These are phyloP conservation scores for Eragrostis tef DNA, from an alignment of 202 grass and related monocot genomes.

Conservation along the genomic window DNA sequence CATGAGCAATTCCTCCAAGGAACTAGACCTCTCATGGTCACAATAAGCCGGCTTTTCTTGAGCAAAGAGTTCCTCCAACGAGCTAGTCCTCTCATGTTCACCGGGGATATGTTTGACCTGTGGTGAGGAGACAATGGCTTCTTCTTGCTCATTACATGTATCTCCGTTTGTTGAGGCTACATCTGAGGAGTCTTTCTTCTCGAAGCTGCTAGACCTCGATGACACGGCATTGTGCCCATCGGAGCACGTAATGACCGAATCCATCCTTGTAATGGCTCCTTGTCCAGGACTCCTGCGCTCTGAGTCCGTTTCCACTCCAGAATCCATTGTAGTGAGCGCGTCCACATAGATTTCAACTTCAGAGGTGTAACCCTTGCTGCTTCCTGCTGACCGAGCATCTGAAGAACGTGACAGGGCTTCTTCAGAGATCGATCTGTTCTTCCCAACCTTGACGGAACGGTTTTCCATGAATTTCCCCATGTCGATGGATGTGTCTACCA, in stretches of 20 bases:
- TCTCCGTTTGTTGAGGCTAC: constrained; percentile 32
- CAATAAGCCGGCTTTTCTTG: constrained; percentile 43
- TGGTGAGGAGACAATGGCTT: neutral
- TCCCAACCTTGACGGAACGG: neutral
- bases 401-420: constrained; percentile 53
- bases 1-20: constrained; percentile 51
- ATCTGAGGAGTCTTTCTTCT: constrained; percentile 44
- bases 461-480: constrained; percentile 49
- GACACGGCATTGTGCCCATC: constrained; percentile 24
- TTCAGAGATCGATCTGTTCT: constrained; percentile 41
- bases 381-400: constrained; percentile 53
- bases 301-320: constrained; percentile 70
- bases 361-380: constrained; percentile 68
- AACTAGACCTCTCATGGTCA: constrained; percentile 52
- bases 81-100: constrained; percentile 56
- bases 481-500: constrained; percentile 53
- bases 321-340: constrained; percentile 68
- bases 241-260: constrained; percentile 43
- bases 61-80: constrained; percentile 48
- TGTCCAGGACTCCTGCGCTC: constrained; percentile 47
- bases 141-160: constrained; percentile 23
- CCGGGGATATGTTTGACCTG: constrained; percentile 37
- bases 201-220: constrained; percentile 45
- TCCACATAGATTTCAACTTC: constrained; percentile 74
- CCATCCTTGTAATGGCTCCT: constrained; percentile 10